These are phyloP conservation scores for Mycena rebaudengoi DNA, from an alignment of 768 basidiomycete species.

Conservation along the genomic window DNA sequence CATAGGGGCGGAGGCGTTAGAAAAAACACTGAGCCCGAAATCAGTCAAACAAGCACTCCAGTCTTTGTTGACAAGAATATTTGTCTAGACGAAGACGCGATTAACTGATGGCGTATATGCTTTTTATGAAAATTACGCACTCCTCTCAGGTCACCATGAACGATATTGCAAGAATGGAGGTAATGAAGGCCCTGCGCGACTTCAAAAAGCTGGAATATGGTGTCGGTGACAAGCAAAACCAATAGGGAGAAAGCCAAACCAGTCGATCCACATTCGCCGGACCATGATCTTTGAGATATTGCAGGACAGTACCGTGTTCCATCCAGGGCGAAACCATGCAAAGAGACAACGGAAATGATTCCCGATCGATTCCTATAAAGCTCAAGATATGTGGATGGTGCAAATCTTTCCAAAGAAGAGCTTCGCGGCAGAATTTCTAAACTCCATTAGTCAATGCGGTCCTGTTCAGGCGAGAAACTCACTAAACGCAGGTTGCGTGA, in stretches of 20 bases:
- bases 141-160: constrained; percentile 2
- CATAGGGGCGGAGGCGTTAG: neutral
- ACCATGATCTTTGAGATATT: constrained; percentile 22
- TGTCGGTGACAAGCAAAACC: neutral
- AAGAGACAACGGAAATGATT: neutral
- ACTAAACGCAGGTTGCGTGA: constrained; percentile 2
- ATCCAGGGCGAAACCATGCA: constrained; percentile 14
- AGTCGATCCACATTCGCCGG: neutral
- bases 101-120: neutral
- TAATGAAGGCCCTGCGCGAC: constrained; percentile 4
- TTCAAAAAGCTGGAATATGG: neutral
- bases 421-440: no score
- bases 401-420: neutral
- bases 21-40: neutral
- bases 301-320: constrained; percentile 1
- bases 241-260: neutral
- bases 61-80: neutral
- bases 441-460: neutral
- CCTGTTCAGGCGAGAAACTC: constrained; percentile 1
- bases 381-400: constrained; percentile 8
- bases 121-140: neutral
- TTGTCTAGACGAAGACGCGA: neutral
- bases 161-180: constrained; percentile 1
- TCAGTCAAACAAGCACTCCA: constrained; percentile 2
- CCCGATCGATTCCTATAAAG: constrained; percentile 7